Conservation (phyloP, 768 basidiomycete genomes). For the Podaxis sp. region DNA sequence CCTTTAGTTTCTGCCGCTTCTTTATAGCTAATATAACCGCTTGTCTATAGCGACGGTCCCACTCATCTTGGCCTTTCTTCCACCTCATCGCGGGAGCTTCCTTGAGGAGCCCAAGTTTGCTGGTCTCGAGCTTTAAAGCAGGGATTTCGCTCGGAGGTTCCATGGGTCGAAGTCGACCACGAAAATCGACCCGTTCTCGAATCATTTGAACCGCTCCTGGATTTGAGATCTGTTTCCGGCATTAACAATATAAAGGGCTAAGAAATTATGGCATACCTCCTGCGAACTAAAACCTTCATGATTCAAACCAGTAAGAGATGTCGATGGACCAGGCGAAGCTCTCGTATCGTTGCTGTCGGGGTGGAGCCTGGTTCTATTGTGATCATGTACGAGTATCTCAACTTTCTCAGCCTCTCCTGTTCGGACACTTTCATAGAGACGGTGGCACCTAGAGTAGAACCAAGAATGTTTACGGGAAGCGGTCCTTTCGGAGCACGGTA, state of each 20-base stretch:
- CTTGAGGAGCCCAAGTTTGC: constrained; percentile 68
- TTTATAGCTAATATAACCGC: constrained; percentile 37
- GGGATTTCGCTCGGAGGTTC: constrained; percentile 53
- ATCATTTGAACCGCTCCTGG: constrained; percentile 43
- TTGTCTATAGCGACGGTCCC: constrained; percentile 52
- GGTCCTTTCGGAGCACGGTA: constrained; percentile 9
- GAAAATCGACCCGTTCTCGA: constrained; percentile 67
- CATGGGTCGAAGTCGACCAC: constrained; percentile 57
- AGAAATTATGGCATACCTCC: neutral
- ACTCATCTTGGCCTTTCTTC: constrained; percentile 52
- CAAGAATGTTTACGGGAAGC: neutral
- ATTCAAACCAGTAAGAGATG: neutral
- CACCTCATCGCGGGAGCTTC: constrained; percentile 70
- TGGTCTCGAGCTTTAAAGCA: constrained; percentile 46
- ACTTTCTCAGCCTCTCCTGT: neutral
- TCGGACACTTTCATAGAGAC: neutral
- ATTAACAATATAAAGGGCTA: neutral
- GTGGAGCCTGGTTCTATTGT: neutral
- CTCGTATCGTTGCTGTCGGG: neutral
- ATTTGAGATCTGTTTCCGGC: constrained; percentile 13
- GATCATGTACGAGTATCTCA: neutral
- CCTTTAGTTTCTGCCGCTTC: constrained; percentile 38
- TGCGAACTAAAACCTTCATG: neutral
- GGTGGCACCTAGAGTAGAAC: neutral
- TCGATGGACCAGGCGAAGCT: neutral